These are phyloP conservation scores for Pulicaria dysenterica DNA, from an alignment of 129 eudicot genomes.

Conservation along the genomic window DNA sequence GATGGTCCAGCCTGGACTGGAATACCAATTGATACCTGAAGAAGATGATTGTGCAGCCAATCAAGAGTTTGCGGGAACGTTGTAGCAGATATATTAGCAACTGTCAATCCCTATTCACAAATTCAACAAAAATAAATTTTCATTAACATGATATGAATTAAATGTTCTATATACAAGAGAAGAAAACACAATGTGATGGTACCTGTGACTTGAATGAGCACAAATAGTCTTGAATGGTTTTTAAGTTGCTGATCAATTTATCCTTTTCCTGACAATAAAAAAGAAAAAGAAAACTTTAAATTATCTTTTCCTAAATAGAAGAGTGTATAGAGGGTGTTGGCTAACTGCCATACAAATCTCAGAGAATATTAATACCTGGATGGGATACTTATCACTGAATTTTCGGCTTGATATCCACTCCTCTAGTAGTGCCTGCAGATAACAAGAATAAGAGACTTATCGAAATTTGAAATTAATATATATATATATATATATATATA, in stretches of 20 bases:
- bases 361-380: slow-evolving; percentile 49
- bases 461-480: not conserved
- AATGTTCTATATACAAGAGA: not conserved
- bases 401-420: slow-evolving; percentile 93
- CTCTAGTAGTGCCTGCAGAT: slow-evolving; percentile 81
- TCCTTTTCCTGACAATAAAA: slow-evolving; percentile 65
- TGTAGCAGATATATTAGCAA: slow-evolving; percentile 91
- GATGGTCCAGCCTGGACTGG: slow-evolving; percentile 5
- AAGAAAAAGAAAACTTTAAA: not conserved
- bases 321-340: slow-evolving; percentile 4
- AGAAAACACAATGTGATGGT: slow-evolving; percentile 3
- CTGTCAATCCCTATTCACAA: slow-evolving; percentile 71
- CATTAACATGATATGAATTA: not conserved
- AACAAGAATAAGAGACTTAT: slow-evolving; percentile 5
- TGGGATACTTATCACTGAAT: slow-evolving; percentile 64
- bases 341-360: slow-evolving; percentile 5
- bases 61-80: slow-evolving; percentile 96
- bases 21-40: slow-evolving; percentile 61
- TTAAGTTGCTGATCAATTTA: slow-evolving; percentile 75
- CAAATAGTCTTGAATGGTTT: slow-evolving; percentile 88
- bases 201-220: slow-evolving; percentile 97
- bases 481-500: too few species aligned
- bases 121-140: slow-evolving; percentile 15
- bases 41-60: slow-evolving; percentile 95
- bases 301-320: not conserved